phyloP scores from a whole-genome alignment of 1,139 yeast species.

The Suhomyces guaymorum region DNA sequence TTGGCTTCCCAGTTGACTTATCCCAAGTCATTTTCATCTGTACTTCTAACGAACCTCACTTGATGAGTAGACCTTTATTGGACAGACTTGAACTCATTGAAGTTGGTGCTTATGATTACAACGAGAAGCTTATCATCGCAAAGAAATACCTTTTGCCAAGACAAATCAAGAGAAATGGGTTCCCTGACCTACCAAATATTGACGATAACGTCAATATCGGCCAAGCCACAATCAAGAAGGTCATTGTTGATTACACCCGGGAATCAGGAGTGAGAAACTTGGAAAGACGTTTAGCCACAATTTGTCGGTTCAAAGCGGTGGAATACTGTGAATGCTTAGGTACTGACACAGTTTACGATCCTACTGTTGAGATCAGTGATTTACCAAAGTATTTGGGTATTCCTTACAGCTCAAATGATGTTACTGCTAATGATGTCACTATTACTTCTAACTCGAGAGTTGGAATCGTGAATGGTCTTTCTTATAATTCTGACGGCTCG shows the following conservation, averaged over 20 bases:
- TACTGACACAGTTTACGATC: conserved; percentile 30
- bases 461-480: conserved; percentile 89
- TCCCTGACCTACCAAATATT: conserved; percentile 32
- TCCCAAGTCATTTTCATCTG: conserved; percentile 84
- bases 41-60: conserved; percentile 82
- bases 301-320: conserved; percentile 82
- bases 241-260: conserved; percentile 72
- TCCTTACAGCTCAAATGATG: conserved; percentile 33
- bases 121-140: conserved; percentile 78
- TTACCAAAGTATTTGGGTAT: conserved; percentile 55
- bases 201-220: conserved; percentile 38
- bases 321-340: conserved; percentile 55
- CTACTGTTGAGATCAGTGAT: conserved; percentile 43
- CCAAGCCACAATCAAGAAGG: conserved; percentile 56
- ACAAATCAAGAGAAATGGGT: conserved; percentile 71
- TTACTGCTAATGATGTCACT: conserved; percentile 19
- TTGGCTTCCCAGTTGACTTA: conserved; percentile 85
- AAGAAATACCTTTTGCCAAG: conserved; percentile 73
- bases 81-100: conserved; percentile 87
- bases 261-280: conserved; percentile 87
- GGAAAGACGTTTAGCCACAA: conserved; percentile 69
- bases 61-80: conserved; percentile 74
- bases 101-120: conserved; percentile 77
- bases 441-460: conserved; percentile 17
- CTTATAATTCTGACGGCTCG: conserved; percentile 85